Percentiles rank a stretch among this genome's conserved stretches.
phyloP scores from a whole-genome alignment of 1,284 basidiomycete genomes.

The Fomitopsis schrenkii region DNA sequence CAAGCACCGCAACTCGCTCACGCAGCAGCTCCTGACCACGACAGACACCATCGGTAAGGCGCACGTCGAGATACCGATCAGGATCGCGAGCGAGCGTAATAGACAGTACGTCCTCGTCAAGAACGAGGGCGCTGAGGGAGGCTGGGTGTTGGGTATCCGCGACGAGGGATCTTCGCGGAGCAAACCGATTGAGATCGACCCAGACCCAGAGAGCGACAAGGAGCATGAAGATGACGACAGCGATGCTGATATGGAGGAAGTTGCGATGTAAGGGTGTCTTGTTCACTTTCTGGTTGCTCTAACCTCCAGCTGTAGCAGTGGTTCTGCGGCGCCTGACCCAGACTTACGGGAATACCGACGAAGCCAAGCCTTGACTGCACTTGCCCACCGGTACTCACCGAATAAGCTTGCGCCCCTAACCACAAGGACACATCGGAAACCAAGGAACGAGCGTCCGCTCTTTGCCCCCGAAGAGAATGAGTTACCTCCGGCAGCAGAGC shows the following conservation, averaged over 20 bases:
- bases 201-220: conserved; percentile 48
- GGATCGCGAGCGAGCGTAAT: conserved; percentile 93
- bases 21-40: conserved; percentile 92
- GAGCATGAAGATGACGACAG: conserved; percentile 35
- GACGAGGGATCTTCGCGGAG: conserved; percentile 68
- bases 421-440: conserved; percentile 27
- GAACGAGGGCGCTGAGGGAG: conserved; percentile 81
- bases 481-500: conserved; percentile 15
- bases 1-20: conserved; percentile 86
- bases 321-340: conserved; percentile 40
- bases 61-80: conserved; percentile 84
- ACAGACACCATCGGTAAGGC: conserved; percentile 93
- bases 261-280: conserved; percentile 51
- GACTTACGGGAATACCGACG: conserved; percentile 69
- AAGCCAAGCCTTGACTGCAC: conserved; percentile 62
- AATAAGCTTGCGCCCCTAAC: conserved; percentile 35
- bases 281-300: conserved; percentile 14
- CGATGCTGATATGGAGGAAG: conserved; percentile 75
- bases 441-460: conserved; percentile 36
- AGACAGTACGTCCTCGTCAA: conserved; percentile 92
- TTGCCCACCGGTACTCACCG: conserved; percentile 51
- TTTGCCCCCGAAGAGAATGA: conserved; percentile 57
- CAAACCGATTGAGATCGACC: conserved; percentile 87
- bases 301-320: background rate
- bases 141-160: conserved; percentile 90